Evolutionary conservation across 1,139 yeast species (phyloP), one percentile per base, ranked within the genome.

Genomic region (Spencermartinsiella ligniputridi): DNA sequence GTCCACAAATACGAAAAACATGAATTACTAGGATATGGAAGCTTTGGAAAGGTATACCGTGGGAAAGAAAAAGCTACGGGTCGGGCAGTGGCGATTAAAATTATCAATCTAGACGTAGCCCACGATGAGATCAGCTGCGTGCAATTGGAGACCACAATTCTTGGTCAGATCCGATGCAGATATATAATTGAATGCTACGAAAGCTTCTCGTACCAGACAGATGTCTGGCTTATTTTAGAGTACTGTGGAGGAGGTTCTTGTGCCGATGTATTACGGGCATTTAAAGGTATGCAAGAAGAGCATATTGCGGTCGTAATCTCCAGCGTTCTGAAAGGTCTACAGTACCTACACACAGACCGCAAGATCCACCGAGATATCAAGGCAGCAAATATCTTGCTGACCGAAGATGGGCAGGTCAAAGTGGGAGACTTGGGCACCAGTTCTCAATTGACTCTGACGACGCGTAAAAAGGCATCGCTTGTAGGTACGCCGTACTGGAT

Each of bases 401-500:
- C 81, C 42, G 67, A 68, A 15, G 58, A 63, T 9, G 95, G 95
- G 0, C 79, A 76, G 13, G 89, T 89, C 27, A 92, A 92, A 60
- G 71, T 92, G 44, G 96, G 96, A 1, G 98, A 92, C 64, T 92
- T 92, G 67, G 98, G 98, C 1, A 95, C 92, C 3, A 89, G 96
- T 1, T 85, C 88, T 17, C 96, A 83, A 63, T 74, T 81, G 45
- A 83, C 88, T 27, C 83, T 78, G 53, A 85, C 80, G 62, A 72
- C 84, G 63, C 85, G 82, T 42, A 76, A 79, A 46, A 63, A 95
- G 55, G 80, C 83, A 54, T 90, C 97, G 0, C 89, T 94, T 55
- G 97, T 90, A 6, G 98, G 98, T 0, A 90, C 97, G 0, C 97
- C 98, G 17, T 90, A 88, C 63, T 92, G 97, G 92, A 92, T 92